Conservation (phyloP, 2,329 filamentous ascomycete genomes). For the Cladophialophora immunda region DNA sequence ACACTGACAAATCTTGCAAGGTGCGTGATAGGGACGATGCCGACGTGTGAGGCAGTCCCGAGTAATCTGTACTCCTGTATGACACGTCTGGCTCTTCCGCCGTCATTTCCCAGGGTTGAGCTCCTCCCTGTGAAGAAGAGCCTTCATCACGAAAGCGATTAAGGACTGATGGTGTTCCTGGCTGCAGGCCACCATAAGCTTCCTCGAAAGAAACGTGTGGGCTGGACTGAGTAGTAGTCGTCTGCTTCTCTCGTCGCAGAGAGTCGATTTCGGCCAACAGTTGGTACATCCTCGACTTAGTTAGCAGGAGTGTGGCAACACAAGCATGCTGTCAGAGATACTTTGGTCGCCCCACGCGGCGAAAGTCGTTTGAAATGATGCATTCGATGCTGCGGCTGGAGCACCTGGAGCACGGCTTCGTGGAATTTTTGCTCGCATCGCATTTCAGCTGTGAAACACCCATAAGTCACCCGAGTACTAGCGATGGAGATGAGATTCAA, state of each 20-base stretch:
- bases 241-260: slow-evolving; percentile 7
- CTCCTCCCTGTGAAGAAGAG: not conserved
- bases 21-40: not conserved
- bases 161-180: not conserved
- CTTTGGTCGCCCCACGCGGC: slow-evolving; percentile 20
- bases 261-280: slow-evolving; percentile 21
- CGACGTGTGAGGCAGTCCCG: not conserved
- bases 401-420: slow-evolving; percentile 27
- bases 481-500: slow-evolving; percentile 44
- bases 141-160: not conserved
- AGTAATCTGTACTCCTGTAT: not conserved
- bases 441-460: slow-evolving; percentile 17
- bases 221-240: not conserved
- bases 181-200: not conserved
- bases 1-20: slow-evolving; percentile 9
- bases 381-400: slow-evolving; percentile 14
- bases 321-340: slow-evolving; percentile 7
- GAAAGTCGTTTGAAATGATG: slow-evolving; percentile 12
- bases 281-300: slow-evolving; percentile 34
- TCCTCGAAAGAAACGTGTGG: not conserved
- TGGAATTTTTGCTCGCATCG: slow-evolving; percentile 23
- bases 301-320: slow-evolving; percentile 11
- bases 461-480: not conserved
- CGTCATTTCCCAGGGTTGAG: not conserved
- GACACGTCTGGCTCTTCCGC: not conserved